Conservation (phyloP, 805 yeast species). For the Myxozyma lipomycoides region DNA sequence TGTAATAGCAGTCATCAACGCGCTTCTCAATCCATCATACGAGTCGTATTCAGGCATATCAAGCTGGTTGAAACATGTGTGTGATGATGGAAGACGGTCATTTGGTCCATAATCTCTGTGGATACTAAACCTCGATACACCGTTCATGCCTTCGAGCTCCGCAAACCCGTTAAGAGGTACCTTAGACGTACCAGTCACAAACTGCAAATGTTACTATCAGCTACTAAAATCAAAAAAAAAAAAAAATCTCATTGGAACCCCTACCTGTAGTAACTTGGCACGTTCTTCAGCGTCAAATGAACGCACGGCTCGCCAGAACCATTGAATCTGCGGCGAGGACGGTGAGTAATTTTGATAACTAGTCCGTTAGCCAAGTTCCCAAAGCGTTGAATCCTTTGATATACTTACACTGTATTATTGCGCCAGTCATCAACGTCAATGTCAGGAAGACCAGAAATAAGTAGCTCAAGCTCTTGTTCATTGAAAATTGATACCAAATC, state of each 20-base stretch:
- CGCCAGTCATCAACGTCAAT: slow-evolving; percentile 97
- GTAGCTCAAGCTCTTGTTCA: slow-evolving; percentile 89
- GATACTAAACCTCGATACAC: slow-evolving; percentile 78
- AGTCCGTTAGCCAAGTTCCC: slow-evolving; percentile 31
- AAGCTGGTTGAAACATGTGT: slow-evolving; percentile 94
- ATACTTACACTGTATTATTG: slow-evolving; percentile 55
- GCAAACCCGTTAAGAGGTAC: slow-evolving; percentile 94
- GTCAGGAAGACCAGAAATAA: slow-evolving; percentile 93
- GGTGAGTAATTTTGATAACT: slow-evolving; percentile 70
- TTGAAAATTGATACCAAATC: slow-evolving; percentile 83
- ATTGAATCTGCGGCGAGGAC: slow-evolving; percentile 79
- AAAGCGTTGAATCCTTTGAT: too few species aligned
- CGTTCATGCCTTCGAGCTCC: slow-evolving; percentile 82
- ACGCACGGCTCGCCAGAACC: slow-evolving; percentile 98
- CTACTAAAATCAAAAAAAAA: neutral
- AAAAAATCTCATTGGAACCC: neutral
- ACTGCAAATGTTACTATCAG: slow-evolving; percentile 33
- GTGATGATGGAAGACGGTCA: slow-evolving; percentile 89
- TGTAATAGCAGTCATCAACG: slow-evolving; percentile 76
- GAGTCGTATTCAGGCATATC: slow-evolving; percentile 90
- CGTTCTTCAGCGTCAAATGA: slow-evolving; percentile 91
- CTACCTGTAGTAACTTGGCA: slow-evolving; percentile 75
- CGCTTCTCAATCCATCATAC: slow-evolving; percentile 78
- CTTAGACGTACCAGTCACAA: slow-evolving; percentile 95
- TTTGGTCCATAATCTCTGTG: slow-evolving; percentile 83